phyloP scores from a whole-genome alignment of 805 yeast genomes.

The Candida silvicultrix region DNA sequence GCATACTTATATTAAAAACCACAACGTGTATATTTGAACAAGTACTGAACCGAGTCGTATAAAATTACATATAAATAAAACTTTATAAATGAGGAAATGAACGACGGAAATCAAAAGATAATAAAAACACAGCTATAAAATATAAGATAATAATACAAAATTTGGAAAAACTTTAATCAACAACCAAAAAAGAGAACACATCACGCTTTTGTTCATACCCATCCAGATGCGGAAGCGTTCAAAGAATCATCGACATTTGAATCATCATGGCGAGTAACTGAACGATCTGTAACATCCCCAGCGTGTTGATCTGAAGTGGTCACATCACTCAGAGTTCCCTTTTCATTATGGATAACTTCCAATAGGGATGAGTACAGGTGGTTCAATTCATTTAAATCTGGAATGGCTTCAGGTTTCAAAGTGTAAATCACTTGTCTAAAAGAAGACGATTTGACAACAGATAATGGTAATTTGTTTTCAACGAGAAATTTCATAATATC shows the following conservation, averaged over 20 bases:
- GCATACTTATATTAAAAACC: too few species aligned
- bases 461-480: slow-evolving; percentile 45
- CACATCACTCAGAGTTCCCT: not conserved
- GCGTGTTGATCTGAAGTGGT: not conserved
- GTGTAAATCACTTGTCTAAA: slow-evolving; percentile 47
- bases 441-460: slow-evolving; percentile 40
- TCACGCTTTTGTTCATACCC: not conserved
- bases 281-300: not conserved
- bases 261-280: not conserved
- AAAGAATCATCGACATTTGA: slow-evolving; percentile 4
- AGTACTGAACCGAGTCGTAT: not conserved
- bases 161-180: not conserved
- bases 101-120: not conserved
- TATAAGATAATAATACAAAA: not conserved
- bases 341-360: slow-evolving; percentile 30
- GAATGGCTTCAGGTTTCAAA: slow-evolving; percentile 39
- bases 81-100: not conserved
- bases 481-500: slow-evolving; percentile 43
- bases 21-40: not conserved
- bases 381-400: slow-evolving; percentile 41
- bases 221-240: slow-evolving; percentile 1
- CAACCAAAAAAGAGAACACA: not conserved
- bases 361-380: slow-evolving; percentile 36
- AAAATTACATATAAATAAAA: not conserved
- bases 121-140: not conserved